phyloP scores from a whole-genome alignment of 2,329 filamentous ascomycete genomes.

The Cytospora chrysosperma region DNA sequence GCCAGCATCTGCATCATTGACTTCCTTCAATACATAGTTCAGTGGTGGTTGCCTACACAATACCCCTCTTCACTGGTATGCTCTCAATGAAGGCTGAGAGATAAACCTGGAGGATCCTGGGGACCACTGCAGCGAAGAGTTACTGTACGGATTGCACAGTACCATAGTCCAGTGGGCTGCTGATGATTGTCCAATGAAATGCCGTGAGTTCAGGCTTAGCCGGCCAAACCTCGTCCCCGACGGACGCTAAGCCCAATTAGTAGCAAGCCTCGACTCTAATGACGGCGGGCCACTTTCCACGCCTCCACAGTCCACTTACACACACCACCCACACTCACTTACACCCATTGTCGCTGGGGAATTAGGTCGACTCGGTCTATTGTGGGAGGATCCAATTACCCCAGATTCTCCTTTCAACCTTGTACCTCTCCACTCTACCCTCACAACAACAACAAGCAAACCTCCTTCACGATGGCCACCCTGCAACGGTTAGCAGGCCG shows the following conservation, averaged over 20 bases:
- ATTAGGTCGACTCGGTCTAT: slow-evolving; percentile 29
- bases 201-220: background rate
- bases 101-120: background rate
- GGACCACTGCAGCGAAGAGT: background rate
- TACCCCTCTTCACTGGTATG: background rate
- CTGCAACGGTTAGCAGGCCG: slow-evolving; percentile 71
- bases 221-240: background rate
- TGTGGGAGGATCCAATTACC: slow-evolving; percentile 26
- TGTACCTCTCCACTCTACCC: slow-evolving; percentile 31
- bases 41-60: background rate
- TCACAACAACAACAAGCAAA: slow-evolving; percentile 31
- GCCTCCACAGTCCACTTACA: slow-evolving; percentile 7
- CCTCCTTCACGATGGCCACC: slow-evolving; percentile 56
- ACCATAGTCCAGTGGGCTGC: background rate
- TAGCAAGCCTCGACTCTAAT: slow-evolving; percentile 8
- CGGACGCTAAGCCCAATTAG: background rate
- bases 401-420: slow-evolving; percentile 20
- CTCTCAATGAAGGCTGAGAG: background rate
- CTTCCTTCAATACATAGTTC: background rate
- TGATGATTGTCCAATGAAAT: background rate
- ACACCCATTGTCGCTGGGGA: slow-evolving; percentile 33
- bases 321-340: slow-evolving; percentile 21
- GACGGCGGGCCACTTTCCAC: slow-evolving; percentile 16
- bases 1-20: background rate
- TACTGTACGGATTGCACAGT: background rate